A percentile compares a stretch with the other conserved stretches of the same genome.
These are phyloP conservation scores for Globisporangium iwayamae DNA, from an alignment of 352 stramenopile genomes.

Conservation along the genomic window DNA sequence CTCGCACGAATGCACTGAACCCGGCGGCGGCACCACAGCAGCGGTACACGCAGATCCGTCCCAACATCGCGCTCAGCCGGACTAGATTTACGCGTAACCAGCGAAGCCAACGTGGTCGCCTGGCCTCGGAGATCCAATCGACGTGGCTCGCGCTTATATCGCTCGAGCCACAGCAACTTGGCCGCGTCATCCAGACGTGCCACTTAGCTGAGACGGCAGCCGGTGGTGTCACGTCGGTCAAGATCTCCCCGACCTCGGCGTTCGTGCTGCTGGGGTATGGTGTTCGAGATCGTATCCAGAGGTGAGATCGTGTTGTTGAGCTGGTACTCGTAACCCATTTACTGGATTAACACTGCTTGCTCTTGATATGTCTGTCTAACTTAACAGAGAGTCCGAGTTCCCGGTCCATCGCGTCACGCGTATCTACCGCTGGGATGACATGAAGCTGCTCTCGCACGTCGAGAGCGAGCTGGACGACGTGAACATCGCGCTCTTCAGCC, in stretches of 20 bases:
- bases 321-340: neutral
- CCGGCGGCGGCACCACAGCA: conserved; percentile 33
- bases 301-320: conserved; percentile 31
- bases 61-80: conserved; percentile 80
- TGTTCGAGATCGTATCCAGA: conserved; percentile 79
- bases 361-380: neutral
- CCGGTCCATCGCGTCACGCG: conserved; percentile 81
- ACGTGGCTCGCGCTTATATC: conserved; percentile 85
- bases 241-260: conserved; percentile 84
- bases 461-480: conserved; percentile 94
- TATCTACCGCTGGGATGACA: conserved; percentile 89
- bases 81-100: conserved; percentile 76
- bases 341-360: conserved; percentile 5
- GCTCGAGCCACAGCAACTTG: conserved; percentile 71
- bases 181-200: conserved; percentile 77
- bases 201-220: conserved; percentile 76
- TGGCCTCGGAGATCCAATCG: conserved; percentile 81
- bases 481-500: conserved; percentile 98
- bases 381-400: conserved; percentile 66
- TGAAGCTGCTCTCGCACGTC: conserved; percentile 82
- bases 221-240: conserved; percentile 86
- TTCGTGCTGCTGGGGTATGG: conserved; percentile 86
- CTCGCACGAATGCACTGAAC: conserved; percentile 21
- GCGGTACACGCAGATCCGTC: conserved; percentile 77
- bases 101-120: conserved; percentile 58